Percentiles rank a stretch among this genome's conserved stretches.
Conservation (phyloP, 2,329 filamentous ascomycete species). For the Cordyceps cicadae region DNA sequence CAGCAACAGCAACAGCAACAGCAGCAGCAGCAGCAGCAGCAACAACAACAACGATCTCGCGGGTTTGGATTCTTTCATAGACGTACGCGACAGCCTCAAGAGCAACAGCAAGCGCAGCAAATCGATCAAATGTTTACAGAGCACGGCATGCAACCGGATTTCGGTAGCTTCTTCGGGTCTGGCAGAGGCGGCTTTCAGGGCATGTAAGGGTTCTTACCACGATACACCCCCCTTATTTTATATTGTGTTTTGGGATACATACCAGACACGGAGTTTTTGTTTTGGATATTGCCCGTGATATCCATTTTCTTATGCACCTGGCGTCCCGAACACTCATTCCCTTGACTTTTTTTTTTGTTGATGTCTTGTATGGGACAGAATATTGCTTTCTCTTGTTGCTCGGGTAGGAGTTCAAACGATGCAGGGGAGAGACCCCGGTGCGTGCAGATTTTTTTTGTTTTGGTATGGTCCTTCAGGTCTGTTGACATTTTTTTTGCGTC, state of each 20-base stretch:
- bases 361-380: neutral
- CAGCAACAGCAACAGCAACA: slow-evolving; percentile 23
- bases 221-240: slow-evolving; percentile 25
- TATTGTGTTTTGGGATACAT: neutral
- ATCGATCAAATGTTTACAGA: slow-evolving; percentile 44
- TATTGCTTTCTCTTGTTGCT: neutral
- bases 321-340: neutral
- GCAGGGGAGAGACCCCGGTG: neutral
- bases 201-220: slow-evolving; percentile 30
- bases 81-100: slow-evolving; percentile 14
- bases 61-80: slow-evolving; percentile 21
- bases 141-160: slow-evolving; percentile 37
- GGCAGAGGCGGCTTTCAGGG: slow-evolving; percentile 35
- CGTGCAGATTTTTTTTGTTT: neutral
- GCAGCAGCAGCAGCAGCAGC: slow-evolving; percentile 21
- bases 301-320: neutral
- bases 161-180: slow-evolving; percentile 39
- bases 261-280: neutral
- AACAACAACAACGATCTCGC: slow-evolving; percentile 26
- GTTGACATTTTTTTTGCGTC: neutral
- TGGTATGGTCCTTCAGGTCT: neutral
- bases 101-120: slow-evolving; percentile 28
- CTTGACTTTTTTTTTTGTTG: neutral
- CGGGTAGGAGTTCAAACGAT: neutral
- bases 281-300: neutral